Evolutionary conservation across 768 basidiomycete genomes (phyloP), one percentile per base, ranked within the genome.

Genomic region (Lactifluus piperatus): DNA sequence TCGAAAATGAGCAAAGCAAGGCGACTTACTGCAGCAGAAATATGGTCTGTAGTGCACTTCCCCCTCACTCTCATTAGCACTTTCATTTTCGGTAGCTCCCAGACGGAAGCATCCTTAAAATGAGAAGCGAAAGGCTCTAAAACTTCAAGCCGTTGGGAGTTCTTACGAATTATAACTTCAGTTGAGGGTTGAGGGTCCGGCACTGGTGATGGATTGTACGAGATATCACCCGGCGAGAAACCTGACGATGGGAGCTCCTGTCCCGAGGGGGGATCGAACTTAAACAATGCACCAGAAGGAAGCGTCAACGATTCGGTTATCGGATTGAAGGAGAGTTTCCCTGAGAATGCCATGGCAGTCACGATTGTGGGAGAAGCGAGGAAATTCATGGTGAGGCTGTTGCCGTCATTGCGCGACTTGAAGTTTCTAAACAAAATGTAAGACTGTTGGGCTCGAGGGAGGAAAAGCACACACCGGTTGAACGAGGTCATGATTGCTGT

Each of bases 31-130:
- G 97, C 97, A 39, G 97, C 97, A 34, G 91, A 94, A 57, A 98
- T 99, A 69, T 98, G 97, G 68, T 99, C 97, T 18, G 97, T 99
- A 13, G 97, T 99, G 71, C 97, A 99, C 74, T 99, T 98, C n/a
- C 97, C 97, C 64, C 90, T 77, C 7, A 98, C 91, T 30, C 93
- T 77, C 80, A 98, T 83, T 51, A 99, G 71, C 52, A 95, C 90
- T 66, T 83, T 90, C 70, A 97, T 74, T 24, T 80, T 66, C 9
- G 92, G 87, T 16, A 98, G 76, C 74, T 99, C 97, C 37, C 85
- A 71, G 14, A 78, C 16, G 72, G 60, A 65, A 80, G 81, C 70
- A 32, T 71, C 69, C 29, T 76, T 78, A 68, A 97, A 97, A 67
- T 83, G 89, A 62, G 85, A 86, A 2, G 72, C 58, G 73, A 99